These are phyloP conservation scores for Microbotryomycetes sp. DNA, from an alignment of 1,284 basidiomycete species.

Conservation along the genomic window DNA sequence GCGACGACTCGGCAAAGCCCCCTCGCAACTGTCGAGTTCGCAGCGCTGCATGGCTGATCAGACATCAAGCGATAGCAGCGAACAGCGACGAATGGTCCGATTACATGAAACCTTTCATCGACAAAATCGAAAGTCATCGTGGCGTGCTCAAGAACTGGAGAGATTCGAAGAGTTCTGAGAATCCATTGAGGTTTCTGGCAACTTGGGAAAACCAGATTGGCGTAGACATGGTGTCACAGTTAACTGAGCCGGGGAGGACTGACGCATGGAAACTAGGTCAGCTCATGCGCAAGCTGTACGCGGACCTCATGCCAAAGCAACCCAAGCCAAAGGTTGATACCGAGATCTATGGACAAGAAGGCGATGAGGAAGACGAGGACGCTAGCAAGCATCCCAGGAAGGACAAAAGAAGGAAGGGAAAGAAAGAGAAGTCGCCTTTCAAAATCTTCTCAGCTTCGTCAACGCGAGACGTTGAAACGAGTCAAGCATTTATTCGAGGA, in stretches of 20 bases:
- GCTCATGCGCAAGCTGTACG: conserved; percentile 42
- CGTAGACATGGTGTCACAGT: conserved; percentile 66
- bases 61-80: conserved; percentile 45
- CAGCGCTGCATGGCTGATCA: conserved; percentile 34
- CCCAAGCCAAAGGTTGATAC: conserved; percentile 12
- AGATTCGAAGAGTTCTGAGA: conserved; percentile 23
- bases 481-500: conserved; percentile 45
- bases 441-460: conserved; percentile 45
- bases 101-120: conserved; percentile 45
- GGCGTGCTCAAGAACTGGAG: conserved; percentile 23
- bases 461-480: conserved; percentile 44
- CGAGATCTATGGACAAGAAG: too few relatives aligned
- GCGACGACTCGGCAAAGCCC: conserved; percentile 22
- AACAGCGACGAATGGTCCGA: conserved; percentile 47
- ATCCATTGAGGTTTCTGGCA: conserved; percentile 42
- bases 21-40: conserved; percentile 34
- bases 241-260: conserved; percentile 46
- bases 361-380: conserved; percentile 14
- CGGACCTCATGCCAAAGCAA: conserved; percentile 41
- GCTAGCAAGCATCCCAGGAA: conserved; percentile 17
- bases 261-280: conserved; percentile 44
- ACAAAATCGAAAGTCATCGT: conserved; percentile 36
- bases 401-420: conserved; percentile 23
- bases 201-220: conserved; percentile 48
- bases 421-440: conserved; percentile 17